Evolutionary conservation across 352 stramenopile genomes (phyloP).

Genomic region (Globisporangium solare): DNA sequence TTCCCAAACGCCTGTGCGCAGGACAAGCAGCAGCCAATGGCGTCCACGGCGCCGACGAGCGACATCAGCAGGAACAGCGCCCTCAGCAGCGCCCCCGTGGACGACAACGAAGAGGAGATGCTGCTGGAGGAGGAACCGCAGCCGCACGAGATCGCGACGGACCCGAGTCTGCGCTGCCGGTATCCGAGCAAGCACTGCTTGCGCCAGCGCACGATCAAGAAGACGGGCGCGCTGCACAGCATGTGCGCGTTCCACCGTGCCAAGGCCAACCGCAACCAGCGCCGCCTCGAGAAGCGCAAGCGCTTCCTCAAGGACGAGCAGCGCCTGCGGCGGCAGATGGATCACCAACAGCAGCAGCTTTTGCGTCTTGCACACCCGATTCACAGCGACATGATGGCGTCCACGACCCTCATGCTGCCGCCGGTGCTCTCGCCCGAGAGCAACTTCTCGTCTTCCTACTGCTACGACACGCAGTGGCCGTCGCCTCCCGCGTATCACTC

Average conservation of each 20-base stretch:
- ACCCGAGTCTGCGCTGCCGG: slow-evolving; percentile 15
- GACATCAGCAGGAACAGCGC: background rate
- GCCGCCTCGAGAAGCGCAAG: slow-evolving; percentile 12
- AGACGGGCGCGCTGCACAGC: slow-evolving; percentile 10
- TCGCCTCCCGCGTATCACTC: slow-evolving; percentile 15
- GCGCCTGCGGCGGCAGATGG: slow-evolving; percentile 7
- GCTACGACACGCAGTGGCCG: background rate
- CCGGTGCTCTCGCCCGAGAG: background rate
- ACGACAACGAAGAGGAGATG: slow-evolving; percentile 27
- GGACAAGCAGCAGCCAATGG: too few species aligned
- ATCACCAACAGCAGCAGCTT: slow-evolving; percentile 9
- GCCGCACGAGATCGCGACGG: slow-evolving; percentile 30
- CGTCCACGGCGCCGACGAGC: too few species aligned
- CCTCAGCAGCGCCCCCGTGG: slow-evolving; percentile 4
- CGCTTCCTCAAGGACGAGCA: slow-evolving; percentile 10
- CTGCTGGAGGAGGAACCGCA: slow-evolving; percentile 31
- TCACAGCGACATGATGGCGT: background rate
- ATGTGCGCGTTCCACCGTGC: slow-evolving; percentile 13
- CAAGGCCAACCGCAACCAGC: slow-evolving; percentile 14
- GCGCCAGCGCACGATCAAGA: slow-evolving; percentile 8
- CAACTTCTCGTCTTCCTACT: too few species aligned
- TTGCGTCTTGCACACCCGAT: background rate
- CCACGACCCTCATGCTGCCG: slow-evolving; percentile 9
- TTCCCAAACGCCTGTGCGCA: too few species aligned
- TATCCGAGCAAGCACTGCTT: slow-evolving; percentile 14